Base-by-base conservation (phyloP, 208 protist species). In the Trypanosoma cruzi region DNA sequence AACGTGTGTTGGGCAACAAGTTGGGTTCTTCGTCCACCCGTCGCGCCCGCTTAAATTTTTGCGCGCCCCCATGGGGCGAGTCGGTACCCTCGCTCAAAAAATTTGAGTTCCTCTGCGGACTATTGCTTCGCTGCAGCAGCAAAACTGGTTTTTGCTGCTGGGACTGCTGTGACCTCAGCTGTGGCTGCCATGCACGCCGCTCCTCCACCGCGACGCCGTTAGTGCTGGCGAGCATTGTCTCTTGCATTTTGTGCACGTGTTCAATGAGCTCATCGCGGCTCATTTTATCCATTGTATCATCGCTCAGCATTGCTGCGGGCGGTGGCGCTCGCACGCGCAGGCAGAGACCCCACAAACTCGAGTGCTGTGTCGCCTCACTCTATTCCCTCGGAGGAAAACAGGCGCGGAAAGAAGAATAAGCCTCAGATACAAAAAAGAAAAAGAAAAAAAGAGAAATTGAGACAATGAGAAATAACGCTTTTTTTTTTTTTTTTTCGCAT, bases 151-250 rank as follows among this genome's bases (percentile, higher is more conserved):
- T n/a, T n/a, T n/a, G n/a, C n/a, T n/a, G 37, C 37, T 44, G 37
- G 37, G 37, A 5, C 37, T n/a, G 88, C 84, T 62, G 88, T 76
- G 10, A 88, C 90, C n/a, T n/a, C n/a, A n/a, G n/a, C n/a, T n/a
- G 36, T 40, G 36, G 36, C 36, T 4, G 10, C 36, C 36, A 40
- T 4, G 8, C 13, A 3, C 34, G 20, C 8, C 32, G 28, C 11
- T 57, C 22, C 32, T 34, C 24, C 37, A 6, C 22, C 32, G 37
- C 46, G 26, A 28, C 4, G 24, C 22, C 29, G 13, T 28, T 24
- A 24, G n/a, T 48, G 22, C 20, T 4, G 4, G 40, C 11, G 1
- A 44, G 6, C 8, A 14, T 46, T 20, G 11, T 46, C 13, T 44
- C 32, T 26, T 68, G 63, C 0, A 52, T 32, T 36, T 26, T 68